Evolutionary conservation across 73 alveolate genomes (phyloP).

Genomic region (Symbiodinium pilosum): DNA sequence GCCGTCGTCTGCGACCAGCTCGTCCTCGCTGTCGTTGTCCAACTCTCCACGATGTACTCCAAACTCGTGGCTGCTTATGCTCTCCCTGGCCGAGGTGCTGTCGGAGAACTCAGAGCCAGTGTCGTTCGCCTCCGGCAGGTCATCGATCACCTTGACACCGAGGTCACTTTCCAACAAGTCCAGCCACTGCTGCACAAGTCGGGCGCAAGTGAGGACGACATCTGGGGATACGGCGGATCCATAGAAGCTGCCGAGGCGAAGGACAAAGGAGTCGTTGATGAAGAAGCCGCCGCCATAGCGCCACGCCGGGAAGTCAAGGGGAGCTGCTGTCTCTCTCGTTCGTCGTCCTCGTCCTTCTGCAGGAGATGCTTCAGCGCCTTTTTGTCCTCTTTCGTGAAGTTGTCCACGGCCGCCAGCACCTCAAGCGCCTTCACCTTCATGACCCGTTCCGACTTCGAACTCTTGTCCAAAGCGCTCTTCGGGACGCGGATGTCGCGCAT

Average conservation of each 20-base stretch:
- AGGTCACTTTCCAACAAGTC: background rate
- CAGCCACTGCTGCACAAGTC: background rate
- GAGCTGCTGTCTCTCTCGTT: background rate
- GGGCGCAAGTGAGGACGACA: background rate
- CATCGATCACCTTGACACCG: background rate
- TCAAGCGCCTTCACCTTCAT: background rate
- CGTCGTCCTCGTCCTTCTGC: background rate
- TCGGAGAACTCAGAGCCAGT: background rate
- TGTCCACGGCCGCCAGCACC: slow-evolving; percentile 5
- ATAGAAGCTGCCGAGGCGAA: background rate
- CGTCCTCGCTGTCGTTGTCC: background rate
- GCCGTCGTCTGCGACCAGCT: background rate
- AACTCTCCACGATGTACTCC: background rate
- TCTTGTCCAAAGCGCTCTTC: background rate
- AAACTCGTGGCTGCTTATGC: background rate
- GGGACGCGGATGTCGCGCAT: background rate
- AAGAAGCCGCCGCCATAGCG: background rate
- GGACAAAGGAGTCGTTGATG: background rate
- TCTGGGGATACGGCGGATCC: background rate
- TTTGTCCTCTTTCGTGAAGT: background rate
- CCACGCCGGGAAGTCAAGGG: background rate
- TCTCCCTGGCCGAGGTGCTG: background rate
- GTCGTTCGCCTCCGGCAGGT: background rate
- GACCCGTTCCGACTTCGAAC: too few species aligned
- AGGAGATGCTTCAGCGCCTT: background rate